Evolutionary conservation across 2,329 filamentous ascomycete species (phyloP).

Genomic region (Aureobasidium namibiae): DNA sequence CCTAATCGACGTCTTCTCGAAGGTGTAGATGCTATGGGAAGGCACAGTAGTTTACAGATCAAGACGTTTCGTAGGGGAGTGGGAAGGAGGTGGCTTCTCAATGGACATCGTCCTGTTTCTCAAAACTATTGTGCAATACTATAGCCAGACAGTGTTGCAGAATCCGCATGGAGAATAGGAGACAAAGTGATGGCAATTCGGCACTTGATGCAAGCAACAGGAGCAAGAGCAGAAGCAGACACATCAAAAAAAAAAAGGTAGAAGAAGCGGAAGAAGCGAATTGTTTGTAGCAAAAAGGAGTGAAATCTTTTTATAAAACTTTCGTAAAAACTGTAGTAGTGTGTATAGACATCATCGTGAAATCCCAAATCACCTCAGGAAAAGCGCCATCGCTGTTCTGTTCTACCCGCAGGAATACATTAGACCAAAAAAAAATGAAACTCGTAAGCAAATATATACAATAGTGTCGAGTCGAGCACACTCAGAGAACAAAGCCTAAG

Average conservation of each 20-base stretch:
- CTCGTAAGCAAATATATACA: constrained; percentile 9
- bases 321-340: not conserved
- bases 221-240: not conserved
- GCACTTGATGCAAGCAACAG: too few species aligned
- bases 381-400: constrained; percentile 12
- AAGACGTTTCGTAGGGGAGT: too few species aligned
- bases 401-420: not conserved
- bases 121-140: too few species aligned
- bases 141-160: too few species aligned
- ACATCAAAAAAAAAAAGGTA: not conserved
- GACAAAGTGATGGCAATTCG: too few species aligned
- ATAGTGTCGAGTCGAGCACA: not conserved
- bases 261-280: not conserved
- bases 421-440: not conserved
- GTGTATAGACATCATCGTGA: not conserved
- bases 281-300: constrained; percentile 17
- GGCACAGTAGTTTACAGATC: too few species aligned
- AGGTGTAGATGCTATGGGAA: too few species aligned
- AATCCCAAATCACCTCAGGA: not conserved
- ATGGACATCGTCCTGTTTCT: too few species aligned
- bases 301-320: not conserved
- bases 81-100: too few species aligned
- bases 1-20: too few species aligned
- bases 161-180: too few species aligned
- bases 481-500: not conserved